Base-by-base conservation (phyloP, 2,329 filamentous ascomycete genomes). In the Chaetomium strumarium region DNA sequence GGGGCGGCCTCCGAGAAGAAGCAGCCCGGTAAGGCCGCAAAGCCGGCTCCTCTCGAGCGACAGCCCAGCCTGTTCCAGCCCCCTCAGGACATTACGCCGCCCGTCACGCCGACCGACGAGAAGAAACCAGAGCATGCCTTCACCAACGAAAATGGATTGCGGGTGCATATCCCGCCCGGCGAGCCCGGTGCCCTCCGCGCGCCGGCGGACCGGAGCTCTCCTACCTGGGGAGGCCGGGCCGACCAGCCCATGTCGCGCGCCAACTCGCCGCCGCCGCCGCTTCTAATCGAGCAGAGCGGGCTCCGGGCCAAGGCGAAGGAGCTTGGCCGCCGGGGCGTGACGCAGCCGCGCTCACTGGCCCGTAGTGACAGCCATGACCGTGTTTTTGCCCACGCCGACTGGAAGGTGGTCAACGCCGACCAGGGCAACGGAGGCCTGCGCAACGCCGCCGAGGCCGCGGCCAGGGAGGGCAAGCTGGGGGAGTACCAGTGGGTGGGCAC, bases 401-500 rank as follows among this genome's bases (percentile, higher is more conserved):
- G 91, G 88, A 85, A 79, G 33, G 82, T 97, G 34, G 86, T 90
- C 55, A 84, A 85, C 51, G 88, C 90, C 0, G 86, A 95, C 51
- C 90, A 95, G 70, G 92, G 92, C 53, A 97, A 97, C 64, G 91
- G 90, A 19, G 93, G 92, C 17, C 78, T 97, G 45, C 84, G 88
- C 62, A 96, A 96, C 66, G 92, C 92, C 4, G 84, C 93, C 33
- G 83, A 88, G 57, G 89, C 90, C 14, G 86, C 88, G 2, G 76
- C 81, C 14, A 80, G 88, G 43, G 81, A 84, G 50, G 85, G 84
- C 17, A 78, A 80, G 56, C 72, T 90, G 10, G 77, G 79, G 17
- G 87, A 95, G 51, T 86, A 89, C 64, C 86, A 85, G n/a, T 95
- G 88, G 84, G 86, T 97, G 5, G 92, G 92, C 49, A 95, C 91